Evolutionary conservation across 2,329 filamentous ascomycete genomes (phyloP).

Genomic region (Botrytis byssoidea): DNA sequence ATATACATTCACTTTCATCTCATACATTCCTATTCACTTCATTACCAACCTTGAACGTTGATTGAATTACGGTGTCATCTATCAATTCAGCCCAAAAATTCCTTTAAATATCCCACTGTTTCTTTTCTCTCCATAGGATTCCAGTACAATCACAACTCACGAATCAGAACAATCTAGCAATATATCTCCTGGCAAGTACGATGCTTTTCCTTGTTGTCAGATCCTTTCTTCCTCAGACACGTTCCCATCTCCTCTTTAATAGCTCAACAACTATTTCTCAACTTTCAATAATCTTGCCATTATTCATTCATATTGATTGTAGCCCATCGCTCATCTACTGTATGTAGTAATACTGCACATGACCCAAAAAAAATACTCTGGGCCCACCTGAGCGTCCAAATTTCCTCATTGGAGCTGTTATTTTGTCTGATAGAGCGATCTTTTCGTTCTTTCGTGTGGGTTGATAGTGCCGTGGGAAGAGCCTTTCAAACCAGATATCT

Average conservation of each 20-base stretch:
- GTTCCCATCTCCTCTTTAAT: neutral
- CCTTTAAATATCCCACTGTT: neutral
- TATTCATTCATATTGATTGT: neutral
- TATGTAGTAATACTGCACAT: neutral
- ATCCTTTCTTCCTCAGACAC: neutral
- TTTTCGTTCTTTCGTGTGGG: neutral
- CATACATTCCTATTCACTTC: neutral
- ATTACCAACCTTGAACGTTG: neutral
- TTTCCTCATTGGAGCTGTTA: neutral
- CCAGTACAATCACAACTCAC: neutral
- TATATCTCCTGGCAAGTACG: neutral
- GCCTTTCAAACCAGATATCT: too few relatives aligned
- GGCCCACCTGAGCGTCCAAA: neutral
- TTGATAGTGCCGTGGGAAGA: neutral
- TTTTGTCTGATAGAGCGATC: neutral
- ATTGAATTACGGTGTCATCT: neutral
- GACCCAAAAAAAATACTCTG: neutral
- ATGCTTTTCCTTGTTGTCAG: too few relatives aligned
- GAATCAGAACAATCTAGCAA: neutral
- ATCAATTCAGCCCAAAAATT: neutral
- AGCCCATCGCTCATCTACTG: neutral
- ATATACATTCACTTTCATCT: constrained; percentile 13
- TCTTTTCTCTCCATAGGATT: neutral
- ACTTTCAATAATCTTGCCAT: neutral
- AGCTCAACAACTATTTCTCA: neutral